Base-by-base conservation (phyloP, 2,329 filamentous ascomycete species). In the Sporothrix brunneoviolacea region DNA sequence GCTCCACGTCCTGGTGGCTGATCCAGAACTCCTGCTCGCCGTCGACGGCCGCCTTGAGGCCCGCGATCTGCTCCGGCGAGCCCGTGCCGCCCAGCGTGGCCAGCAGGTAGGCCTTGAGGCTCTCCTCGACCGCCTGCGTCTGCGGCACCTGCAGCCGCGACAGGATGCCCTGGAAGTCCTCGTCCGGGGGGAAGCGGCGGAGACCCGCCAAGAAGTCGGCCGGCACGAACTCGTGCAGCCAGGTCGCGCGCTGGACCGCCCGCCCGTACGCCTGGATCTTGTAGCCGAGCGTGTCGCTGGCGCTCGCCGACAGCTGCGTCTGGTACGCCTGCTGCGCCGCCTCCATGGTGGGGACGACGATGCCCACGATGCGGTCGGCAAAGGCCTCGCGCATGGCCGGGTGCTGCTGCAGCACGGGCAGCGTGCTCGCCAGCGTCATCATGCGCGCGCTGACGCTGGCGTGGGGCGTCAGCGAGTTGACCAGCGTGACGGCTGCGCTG, bases 261-360 rank as follows among this genome's bases (percentile, higher is more conserved):
- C n/a, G 41, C 10, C 51, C 56, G 32, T 55, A 55, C 8, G 48
- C 53, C 24, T 57, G 43, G 8, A 60, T 56, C 30, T 50, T 54
- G 36, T 51, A 36, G 27, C 51, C 58, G 5, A 59, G 47, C 30
- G 48, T 53, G 36, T 58, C 54, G 16, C 52, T 52, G 28, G 51
- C 28, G 7, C 41, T 52, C 35, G 18, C 48, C 4, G 27, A 30
- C 22, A 58, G 45, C 28, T 54, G 47, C 5, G 13, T 19, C 21
- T 36, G 19, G 42, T 57, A 60, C 15, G 50, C 43, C 12, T 45
- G n/a, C 38, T 57, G 56, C 2, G 54, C 55, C 19, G 44, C 24
- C 6, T 28, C 4, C 56, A 61, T 53, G 3, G 53, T 52, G 12
- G 48, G 44, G 4, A 49, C 37, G 3, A 59, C 33, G 21, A 54